These are phyloP conservation scores for Solanum acaule DNA, from an alignment of 257 asterid genomes.

Conservation along the genomic window DNA sequence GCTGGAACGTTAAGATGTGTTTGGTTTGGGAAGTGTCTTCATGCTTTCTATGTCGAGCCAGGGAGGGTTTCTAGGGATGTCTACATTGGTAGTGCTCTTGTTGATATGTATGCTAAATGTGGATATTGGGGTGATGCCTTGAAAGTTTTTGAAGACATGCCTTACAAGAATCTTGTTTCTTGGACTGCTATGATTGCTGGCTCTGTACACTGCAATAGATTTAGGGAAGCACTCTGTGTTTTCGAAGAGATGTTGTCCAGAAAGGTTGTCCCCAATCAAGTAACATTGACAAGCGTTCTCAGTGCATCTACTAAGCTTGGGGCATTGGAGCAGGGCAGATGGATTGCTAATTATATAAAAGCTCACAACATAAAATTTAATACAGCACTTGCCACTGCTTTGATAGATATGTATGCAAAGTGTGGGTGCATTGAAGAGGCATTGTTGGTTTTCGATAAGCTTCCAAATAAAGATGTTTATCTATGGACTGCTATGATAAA, in stretches of 20 bases:
- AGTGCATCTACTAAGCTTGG: constrained; percentile 46
- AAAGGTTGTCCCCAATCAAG: constrained; percentile 24
- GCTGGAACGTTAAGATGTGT: constrained; percentile 22
- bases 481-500: constrained; percentile 44
- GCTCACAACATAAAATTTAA: constrained; percentile 7
- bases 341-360: constrained; percentile 24
- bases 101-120: constrained; percentile 49
- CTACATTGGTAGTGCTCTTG: constrained; percentile 31
- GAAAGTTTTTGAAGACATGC: constrained; percentile 26
- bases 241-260: constrained; percentile 28
- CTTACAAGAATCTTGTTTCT: constrained; percentile 27
- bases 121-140: constrained; percentile 31
- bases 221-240: constrained; percentile 17
- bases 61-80: constrained; percentile 37
- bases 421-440: constrained; percentile 48
- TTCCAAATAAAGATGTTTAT: constrained; percentile 23
- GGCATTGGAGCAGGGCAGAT: constrained; percentile 33
- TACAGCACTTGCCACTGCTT: constrained; percentile 36
- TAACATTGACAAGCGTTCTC: constrained; percentile 32
- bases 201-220: constrained; percentile 18
- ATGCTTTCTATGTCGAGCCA: constrained; percentile 35
- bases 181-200: constrained; percentile 47
- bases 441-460: constrained; percentile 10
- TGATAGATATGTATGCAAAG: constrained; percentile 47
- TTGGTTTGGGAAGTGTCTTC: constrained; percentile 46